Conservation (phyloP, 2,329 filamentous ascomycete species). For the Trichophyton simii region DNA sequence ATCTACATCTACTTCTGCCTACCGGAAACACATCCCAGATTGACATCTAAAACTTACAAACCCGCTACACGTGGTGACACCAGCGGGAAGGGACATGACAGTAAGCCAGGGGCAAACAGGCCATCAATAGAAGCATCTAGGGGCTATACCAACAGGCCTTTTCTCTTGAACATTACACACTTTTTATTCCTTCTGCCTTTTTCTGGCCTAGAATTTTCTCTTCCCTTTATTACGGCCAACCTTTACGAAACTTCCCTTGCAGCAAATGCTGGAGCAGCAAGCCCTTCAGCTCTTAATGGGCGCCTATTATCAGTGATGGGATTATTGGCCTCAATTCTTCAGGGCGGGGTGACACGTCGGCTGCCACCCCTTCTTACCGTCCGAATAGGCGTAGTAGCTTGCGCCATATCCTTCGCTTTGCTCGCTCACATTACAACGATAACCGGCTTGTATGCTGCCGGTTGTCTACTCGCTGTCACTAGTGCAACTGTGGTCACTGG, state of each 20-base stretch:
- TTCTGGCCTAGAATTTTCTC: conserved; percentile 93
- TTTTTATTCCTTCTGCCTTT: conserved; percentile 92
- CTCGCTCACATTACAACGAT: conserved; percentile 59
- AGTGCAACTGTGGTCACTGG: conserved; percentile 92
- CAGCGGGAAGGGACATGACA: conserved; percentile 14
- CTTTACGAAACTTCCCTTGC: conserved; percentile 60
- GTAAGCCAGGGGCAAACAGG: conserved; percentile 17
- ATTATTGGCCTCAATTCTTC: conserved; percentile 78
- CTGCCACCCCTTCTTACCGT: conserved; percentile 71
- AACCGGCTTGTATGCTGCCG: conserved; percentile 63
- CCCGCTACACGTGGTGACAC: conserved; percentile 13
- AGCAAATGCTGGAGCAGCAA: conserved; percentile 14
- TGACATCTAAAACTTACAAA: conserved; percentile 4
- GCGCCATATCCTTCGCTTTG: conserved; percentile 66
- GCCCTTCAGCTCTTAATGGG: conserved; percentile 61
- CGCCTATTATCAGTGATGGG: conserved; percentile 82
- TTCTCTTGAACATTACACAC: conserved; percentile 71
- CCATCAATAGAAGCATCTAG: conserved; percentile 11
- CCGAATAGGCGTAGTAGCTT: conserved; percentile 63
- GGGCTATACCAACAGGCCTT: conserved; percentile 58
- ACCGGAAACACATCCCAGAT: conserved; percentile 62
- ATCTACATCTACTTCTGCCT: conserved; percentile 71
- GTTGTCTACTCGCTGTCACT: conserved; percentile 73
- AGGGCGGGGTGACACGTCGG: conserved; percentile 80
- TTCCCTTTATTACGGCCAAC: conserved; percentile 95